A percentile compares a stretch with the other conserved stretches of the same genome.
phyloP scores from a whole-genome alignment of 2,329 filamentous ascomycete species.

The Orbilia oligospora region DNA sequence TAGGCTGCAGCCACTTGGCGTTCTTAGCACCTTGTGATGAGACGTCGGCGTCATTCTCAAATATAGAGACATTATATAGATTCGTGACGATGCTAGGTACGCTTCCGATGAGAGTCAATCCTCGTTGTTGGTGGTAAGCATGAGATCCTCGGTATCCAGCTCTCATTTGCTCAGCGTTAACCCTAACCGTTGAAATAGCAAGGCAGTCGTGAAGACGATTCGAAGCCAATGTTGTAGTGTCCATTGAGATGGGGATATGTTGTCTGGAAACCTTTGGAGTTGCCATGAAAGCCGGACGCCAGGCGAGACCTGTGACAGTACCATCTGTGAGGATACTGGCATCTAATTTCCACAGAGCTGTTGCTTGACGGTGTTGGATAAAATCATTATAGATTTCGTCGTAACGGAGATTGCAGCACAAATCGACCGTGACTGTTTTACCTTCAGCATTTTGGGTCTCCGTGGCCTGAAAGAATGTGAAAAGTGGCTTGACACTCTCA shows the following conservation, averaged over 20 bases:
- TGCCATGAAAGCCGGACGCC: slow-evolving; percentile 56
- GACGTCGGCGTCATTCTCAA: slow-evolving; percentile 28
- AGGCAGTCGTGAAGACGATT: slow-evolving; percentile 55
- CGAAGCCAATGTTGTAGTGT: slow-evolving; percentile 39
- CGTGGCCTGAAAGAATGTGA: slow-evolving; percentile 44
- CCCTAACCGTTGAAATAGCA: slow-evolving; percentile 49
- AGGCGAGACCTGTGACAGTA: slow-evolving; percentile 25
- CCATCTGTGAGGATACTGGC: slow-evolving; percentile 34
- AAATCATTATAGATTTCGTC: slow-evolving; percentile 53
- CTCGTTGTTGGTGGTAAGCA: slow-evolving; percentile 54
- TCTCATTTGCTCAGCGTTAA: slow-evolving; percentile 55
- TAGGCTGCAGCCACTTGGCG: slow-evolving; percentile 55
- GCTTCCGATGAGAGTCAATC: slow-evolving; percentile 47
- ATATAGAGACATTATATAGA: slow-evolving; percentile 54
- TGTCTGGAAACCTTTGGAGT: slow-evolving; percentile 48
- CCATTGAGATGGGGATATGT: slow-evolving; percentile 38
- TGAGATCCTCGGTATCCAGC: slow-evolving; percentile 47
- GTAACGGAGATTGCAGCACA: slow-evolving; percentile 55
- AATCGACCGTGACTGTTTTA: slow-evolving; percentile 38
- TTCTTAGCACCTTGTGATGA: slow-evolving; percentile 39
- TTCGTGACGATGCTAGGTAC: slow-evolving; percentile 54
- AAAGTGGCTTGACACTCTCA: slow-evolving; percentile 30
- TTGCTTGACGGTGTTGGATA: slow-evolving; percentile 54
- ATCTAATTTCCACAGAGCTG: slow-evolving; percentile 51
- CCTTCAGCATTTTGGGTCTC: slow-evolving; percentile 23